Evolutionary conservation across 768 basidiomycete genomes (phyloP), one percentile per base, ranked within the genome.

Genomic region (Hirschioporus abietinus): DNA sequence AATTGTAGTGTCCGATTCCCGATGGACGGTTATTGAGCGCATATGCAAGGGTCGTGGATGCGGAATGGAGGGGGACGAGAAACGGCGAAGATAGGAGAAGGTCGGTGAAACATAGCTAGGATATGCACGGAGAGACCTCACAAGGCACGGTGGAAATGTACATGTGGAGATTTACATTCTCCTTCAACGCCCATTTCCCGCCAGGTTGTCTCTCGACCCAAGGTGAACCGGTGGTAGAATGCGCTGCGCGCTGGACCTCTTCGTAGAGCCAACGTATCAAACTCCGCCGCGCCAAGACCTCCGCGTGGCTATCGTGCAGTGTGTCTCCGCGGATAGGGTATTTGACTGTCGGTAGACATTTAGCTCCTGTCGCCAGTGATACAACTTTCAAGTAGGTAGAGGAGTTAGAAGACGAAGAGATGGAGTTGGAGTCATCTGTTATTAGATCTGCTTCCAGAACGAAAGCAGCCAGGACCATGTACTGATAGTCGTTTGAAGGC

Each of bases 231-330:
- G 57, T 75, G 77, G 34, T 68, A 70, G 58, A 60, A 60, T n/a
- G 57, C 35, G 8, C 30, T 63, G 68, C 63, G 35, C 85, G 81
- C 9, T 72, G 68, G 18, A 89, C 80, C 75, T 97, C 92, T 66
- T 90, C 86, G 35, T 95, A 75, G 61, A 94, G 78, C 93, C 94
- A 98, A 26, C 88, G 83, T 58, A 89, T 74, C 0, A 90, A 87
- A 9, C 89, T 88, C 34, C 96, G 82, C 23, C 93, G 84, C 1
- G 94, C 94, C n/a, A 97, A 81, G 24, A 96, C 85, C 76, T 98
- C 96, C 10, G 96, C 96, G 75, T 98, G 96, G 64, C 85, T 89
- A 72, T 97, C 96, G 72, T 96, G 94, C 20, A 97, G 69, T 0
- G 87, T 83, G 72, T 96, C 93, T 0, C 96, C 96, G 30, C 80